Evolutionary conservation across 78 protist genomes (phyloP), one percentile per base, ranked within the genome.

Genomic region (Dictyostelium capitatum): DNA sequence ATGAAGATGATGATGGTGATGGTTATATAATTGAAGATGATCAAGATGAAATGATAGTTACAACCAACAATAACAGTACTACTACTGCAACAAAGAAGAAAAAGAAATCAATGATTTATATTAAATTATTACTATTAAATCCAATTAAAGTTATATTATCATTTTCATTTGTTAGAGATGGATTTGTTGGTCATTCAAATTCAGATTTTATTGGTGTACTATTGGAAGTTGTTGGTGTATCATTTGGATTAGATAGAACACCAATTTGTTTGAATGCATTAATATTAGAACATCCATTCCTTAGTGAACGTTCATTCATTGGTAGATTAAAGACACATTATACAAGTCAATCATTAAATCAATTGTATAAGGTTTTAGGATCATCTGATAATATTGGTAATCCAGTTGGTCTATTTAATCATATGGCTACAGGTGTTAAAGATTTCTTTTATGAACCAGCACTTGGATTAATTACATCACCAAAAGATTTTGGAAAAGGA

Each of bases 381-480:
- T 87, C 95, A 8, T 82, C 96, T 2, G 98, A 97, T 30, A 80
- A 92, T 50, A 91, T 97, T 47, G 98, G 98, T 43, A 96, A 96
- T 46, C 97, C 97, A 12, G 97, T 95, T n/a, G 97, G 97, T 46
- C 80, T 96, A 37, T 59, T 97, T 43, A 54, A 79, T 65, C 97
- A 89, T 56, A 23, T 97, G 46, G 56, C 91, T 64, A 92, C 92
- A 14, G 98, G 98, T 81, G 56, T 97, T 23, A 62, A 56, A 46
- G 98, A 97, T 79, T 83, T 97, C 46, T 96, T 97, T 91, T 96
- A 87, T 83, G 98, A 97, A 72, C 98, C 98, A 4, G 96, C 96
- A 30, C 20, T 91, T 19, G 97, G 98, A 1, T 15, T 97, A 41
- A 82, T 89, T 2, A 37, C 79, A 2, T 47, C 90, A 32, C 97